Evolutionary conservation across 2,329 filamentous ascomycete genomes (phyloP), one percentile per base, ranked within the genome.

Genomic region (Phaeosphaeriaceae sp.): DNA sequence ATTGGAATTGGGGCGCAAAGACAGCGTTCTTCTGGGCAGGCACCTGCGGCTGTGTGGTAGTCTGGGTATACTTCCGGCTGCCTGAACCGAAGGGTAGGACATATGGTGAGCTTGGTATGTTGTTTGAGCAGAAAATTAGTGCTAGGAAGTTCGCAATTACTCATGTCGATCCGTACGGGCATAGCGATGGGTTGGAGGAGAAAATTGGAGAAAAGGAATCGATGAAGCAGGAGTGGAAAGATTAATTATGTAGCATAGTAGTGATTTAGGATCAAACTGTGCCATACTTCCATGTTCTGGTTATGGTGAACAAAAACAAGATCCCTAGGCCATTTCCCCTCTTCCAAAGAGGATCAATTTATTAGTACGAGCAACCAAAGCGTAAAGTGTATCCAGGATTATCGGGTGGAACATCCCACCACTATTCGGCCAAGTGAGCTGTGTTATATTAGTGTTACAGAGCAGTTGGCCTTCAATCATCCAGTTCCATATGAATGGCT

Each of bases 11-110:
- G 90, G 81, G 84, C 49, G 93, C 92, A 72, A 92, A 83, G 64
- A 83, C 90, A 1, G 90, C 90, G 28, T 94, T 94, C 75, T 93
- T 94, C 78, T 90, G 90, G 88, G 86, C 85, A 15, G 88, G 86
- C 1, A 86, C 90, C 36, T 92, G 88, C 71, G 88, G 89, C 72
- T 74, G 85, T 46, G 92, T 88, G 74, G 83, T 90, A 59, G 74
- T 93, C 3, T 95, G 92, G 77, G 87, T 86, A 0, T 92, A 84
- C 67, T 92, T 91, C 77, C 83, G 88, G 7, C 77, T 92, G 0
- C 91, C 91, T 0, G 91, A 96, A 68, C 89, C 90, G 0, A 79
- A 79, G 4, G 91, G 89, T 2, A 84, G 90, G 32, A 88, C 89
- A 0, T 96, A 92, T 68, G 90, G 88, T 7, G 91, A 96, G 74